Base-by-base conservation (phyloP, 768 basidiomycete species). In the Leccinum broughii region DNA sequence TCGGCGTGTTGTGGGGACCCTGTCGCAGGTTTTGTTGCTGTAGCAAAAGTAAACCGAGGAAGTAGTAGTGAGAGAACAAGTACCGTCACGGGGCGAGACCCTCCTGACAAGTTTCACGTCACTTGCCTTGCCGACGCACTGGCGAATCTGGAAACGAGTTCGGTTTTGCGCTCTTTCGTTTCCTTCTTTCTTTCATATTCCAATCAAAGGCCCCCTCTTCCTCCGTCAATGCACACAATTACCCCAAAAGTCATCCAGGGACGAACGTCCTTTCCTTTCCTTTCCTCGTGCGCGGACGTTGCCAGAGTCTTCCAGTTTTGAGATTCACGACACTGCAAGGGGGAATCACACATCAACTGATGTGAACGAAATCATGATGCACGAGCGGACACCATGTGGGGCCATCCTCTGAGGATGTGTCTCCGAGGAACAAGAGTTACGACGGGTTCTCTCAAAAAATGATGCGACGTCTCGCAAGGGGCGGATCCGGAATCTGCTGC, bases 41-140 rank as follows among this genome's bases (percentile, higher is more conserved):
- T 15, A 20, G n/a, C 2, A 20, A 2, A 15, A 7, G 41, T 44
- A 20, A 44, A 44, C 41, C n/a, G 41, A 44, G 41, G 41, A 35
- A 35, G 34, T 13, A 41, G 39, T n/a, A 44, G 41, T n/a, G 10
- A 44, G 41, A 44, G n/a, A 44, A 17, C 41, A 37, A 37, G 37
- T 37, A 37, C 44, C n/a, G 44, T 46, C 44, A 46, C 15, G 17
- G 22, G 20, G 57, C 51, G 46, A 60, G 61, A 60, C 55, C 54
- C 65, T 55, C 54, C 66, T 51, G 58, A 66, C 66, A 56, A 54
- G 67, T 67, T 68, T 68, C 66, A 61, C n/a, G 20, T 48, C 46
- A 24, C 13, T 51, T 65, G 61, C 64, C 64, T 51, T 66, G 61
- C 64, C 64, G 57, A 66, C 35, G 54, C 41, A 6, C 51, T 32